Percentiles rank a stretch among this genome's conserved stretches.
Conservation (phyloP, 495 filamentous ascomycete genomes). For the Cryomyces minteri region DNA sequence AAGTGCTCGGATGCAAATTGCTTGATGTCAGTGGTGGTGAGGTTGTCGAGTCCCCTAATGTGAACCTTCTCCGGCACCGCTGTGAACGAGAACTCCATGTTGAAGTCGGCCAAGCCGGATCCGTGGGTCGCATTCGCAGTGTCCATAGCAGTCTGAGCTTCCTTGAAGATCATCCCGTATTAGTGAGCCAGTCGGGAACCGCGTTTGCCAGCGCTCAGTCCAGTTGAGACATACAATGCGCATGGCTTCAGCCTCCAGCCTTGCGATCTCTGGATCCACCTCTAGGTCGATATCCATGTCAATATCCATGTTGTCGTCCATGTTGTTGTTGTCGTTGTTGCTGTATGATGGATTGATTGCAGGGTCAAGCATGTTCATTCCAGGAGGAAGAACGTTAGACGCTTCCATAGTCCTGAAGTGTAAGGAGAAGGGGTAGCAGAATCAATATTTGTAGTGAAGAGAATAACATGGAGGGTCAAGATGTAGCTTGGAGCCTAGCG, state of each 20-base stretch:
- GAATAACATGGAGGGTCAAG: background rate
- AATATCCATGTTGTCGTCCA: slow-evolving; percentile 41
- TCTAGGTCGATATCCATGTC: slow-evolving; percentile 33
- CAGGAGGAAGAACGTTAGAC: background rate
- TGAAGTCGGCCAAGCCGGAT: no score
- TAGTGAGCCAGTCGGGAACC: no score
- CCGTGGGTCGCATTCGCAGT: no score
- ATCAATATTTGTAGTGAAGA: background rate
- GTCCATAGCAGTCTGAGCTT: no score
- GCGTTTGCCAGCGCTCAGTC: background rate
- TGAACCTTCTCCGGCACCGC: slow-evolving; percentile 50
- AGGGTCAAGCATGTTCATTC: background rate
- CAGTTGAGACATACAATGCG: background rate
- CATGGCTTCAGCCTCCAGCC: slow-evolving; percentile 6
- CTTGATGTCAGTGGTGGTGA: slow-evolving; percentile 61
- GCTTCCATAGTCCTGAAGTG: background rate
- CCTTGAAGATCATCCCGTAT: no score
- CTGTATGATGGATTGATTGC: background rate
- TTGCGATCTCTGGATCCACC: slow-evolving; percentile 24
- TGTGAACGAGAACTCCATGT: background rate
- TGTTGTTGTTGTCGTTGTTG: background rate
- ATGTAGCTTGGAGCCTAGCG: background rate
- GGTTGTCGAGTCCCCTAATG: slow-evolving; percentile 61
- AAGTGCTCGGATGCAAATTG: slow-evolving; percentile 50
- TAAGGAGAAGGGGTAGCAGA: background rate